A percentile compares a stretch with the other conserved stretches of the same genome.
Conservation (phyloP, 306 rosid genomes). For the Lagenaria siceraria region DNA sequence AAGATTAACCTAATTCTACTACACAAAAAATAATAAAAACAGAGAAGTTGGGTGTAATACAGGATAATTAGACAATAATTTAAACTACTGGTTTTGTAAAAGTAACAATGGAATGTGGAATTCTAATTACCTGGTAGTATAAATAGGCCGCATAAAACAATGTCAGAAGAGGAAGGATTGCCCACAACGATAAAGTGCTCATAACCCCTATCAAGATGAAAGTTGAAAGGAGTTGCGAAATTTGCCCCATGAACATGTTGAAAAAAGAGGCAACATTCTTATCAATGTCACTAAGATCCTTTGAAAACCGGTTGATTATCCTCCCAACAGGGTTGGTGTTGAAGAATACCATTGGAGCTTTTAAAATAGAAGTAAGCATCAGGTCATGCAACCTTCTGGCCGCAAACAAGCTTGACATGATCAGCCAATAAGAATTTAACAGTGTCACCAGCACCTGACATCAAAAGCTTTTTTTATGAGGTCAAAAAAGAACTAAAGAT, state of each 20-base stretch:
- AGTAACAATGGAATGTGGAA: not conserved
- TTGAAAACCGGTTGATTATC: conserved; percentile 76
- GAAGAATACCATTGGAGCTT: conserved; percentile 87
- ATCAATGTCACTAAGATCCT: conserved; percentile 90
- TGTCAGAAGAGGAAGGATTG: conserved; percentile 79
- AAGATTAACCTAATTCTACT: no score
- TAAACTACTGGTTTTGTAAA: not conserved
- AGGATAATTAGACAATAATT: no score
- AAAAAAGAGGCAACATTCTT: conserved; percentile 57
- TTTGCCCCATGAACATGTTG: conserved; percentile 71
- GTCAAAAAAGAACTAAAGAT: no score
- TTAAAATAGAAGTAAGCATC: conserved; percentile 67
- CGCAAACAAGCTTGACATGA: conserved; percentile 71
- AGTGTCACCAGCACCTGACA: conserved; percentile 64
- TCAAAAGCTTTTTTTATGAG: not conserved
- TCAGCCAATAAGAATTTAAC: conserved; percentile 66
- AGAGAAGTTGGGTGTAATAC: not conserved
- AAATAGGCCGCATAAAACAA: conserved; percentile 72
- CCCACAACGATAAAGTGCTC: conserved; percentile 94
- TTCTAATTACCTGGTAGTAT: conserved; percentile 61
- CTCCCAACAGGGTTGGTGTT: conserved; percentile 89
- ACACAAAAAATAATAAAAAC: not conserved
- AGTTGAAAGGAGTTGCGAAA: conserved; percentile 66
- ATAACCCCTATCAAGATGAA: conserved; percentile 80
- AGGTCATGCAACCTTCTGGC: conserved; percentile 72